Percentiles rank a stretch among this genome's conserved stretches.
Conservation (phyloP, 805 yeast species). For the Starmerella apicola region DNA sequence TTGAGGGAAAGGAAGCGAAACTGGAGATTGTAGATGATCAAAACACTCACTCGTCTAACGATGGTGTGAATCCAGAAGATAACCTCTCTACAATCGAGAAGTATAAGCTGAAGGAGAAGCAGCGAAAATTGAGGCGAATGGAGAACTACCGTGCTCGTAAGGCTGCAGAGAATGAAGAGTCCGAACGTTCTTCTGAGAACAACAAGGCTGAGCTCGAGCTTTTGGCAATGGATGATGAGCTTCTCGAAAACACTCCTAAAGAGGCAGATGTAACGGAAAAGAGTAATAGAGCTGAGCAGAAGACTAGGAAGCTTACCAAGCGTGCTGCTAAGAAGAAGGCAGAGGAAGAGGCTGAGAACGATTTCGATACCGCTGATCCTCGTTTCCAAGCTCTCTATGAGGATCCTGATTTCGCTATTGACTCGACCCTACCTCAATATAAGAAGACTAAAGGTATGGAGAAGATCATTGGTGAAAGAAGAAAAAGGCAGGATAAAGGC, state of each 20-base stretch:
- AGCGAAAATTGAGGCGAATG: conserved; percentile 75
- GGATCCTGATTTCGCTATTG: conserved; percentile 84
- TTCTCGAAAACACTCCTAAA: conserved; percentile 43
- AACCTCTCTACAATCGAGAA: conserved; percentile 69
- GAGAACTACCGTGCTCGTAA: conserved; percentile 57
- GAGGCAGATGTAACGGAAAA: conserved; percentile 64
- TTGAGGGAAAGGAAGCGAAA: conserved; percentile 35
- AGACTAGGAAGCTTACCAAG: conserved; percentile 34
- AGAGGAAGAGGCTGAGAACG: conserved; percentile 35
- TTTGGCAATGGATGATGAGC: conserved; percentile 57
- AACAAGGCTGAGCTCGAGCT: conserved; percentile 62
- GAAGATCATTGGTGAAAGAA: conserved; percentile 61
- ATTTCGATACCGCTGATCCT: conserved; percentile 64
- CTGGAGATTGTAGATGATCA: conserved; percentile 20
- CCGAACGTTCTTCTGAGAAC: conserved; percentile 31
- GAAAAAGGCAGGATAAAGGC: conserved; percentile 21
- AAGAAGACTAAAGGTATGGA: conserved; percentile 82
- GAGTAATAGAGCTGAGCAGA: conserved; percentile 40
- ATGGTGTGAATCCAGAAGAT: conserved; percentile 27
- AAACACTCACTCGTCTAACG: conserved; percentile 17
- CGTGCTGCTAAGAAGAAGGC: conserved; percentile 34
- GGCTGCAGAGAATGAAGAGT: conserved; percentile 35
- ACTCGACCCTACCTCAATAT: conserved; percentile 83
- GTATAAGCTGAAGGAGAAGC: conserved; percentile 79
- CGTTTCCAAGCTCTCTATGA: conserved; percentile 78